Evolutionary conservation across 257 asterid species (phyloP), one percentile per base, ranked within the genome.

Genomic region (Gentiana macrophylla): DNA sequence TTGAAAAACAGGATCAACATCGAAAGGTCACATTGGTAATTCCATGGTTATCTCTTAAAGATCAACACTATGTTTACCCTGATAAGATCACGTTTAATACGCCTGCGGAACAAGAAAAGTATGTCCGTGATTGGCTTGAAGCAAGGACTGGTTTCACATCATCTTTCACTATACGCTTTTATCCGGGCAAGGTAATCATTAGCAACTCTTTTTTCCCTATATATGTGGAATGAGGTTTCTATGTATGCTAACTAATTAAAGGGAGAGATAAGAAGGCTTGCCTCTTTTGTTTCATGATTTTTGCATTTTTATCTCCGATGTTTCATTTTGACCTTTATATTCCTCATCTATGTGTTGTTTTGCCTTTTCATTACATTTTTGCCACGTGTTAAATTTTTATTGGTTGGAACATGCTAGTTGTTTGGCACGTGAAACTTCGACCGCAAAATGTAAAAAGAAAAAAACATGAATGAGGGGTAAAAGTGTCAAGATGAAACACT

Each of bases 51-150:
- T 77, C 84, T 59, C 41, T 76, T 64, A 70, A 72, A 60, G 98
- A 91, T 67, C 98, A 91, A 71, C 74, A 76, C 64, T 90, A 74
- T 59, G 93, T 91, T 36, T 87, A 75, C 71, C 89, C 96, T 4
- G 78, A 84, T 61, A 82, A 84, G 11, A 78, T 87, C 70, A 80
- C 86, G 6, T 91, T 82, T 62, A 43, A 65, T 63, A 79, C 95
- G 32, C 83, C 96, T 8, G 60, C 69, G 6, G 94, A 87, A 64
- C 98, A 87, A 78, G 99, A 81, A 79, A 64, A 72, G 11, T 83
- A 79, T 74, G 94, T 88, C 36, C 89, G 79, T 44, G 78, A 74
- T 53, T 92, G 99, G 99, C 85, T 92, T 32, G 86, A 85, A 69
- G 94, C 81, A 63, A 76, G 98, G 75, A 73, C 76, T 62, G 95